Evolutionary conservation across 208 protist species (phyloP), one percentile per base, ranked within the genome.

Genomic region (Leishmania martiniquensis): DNA sequence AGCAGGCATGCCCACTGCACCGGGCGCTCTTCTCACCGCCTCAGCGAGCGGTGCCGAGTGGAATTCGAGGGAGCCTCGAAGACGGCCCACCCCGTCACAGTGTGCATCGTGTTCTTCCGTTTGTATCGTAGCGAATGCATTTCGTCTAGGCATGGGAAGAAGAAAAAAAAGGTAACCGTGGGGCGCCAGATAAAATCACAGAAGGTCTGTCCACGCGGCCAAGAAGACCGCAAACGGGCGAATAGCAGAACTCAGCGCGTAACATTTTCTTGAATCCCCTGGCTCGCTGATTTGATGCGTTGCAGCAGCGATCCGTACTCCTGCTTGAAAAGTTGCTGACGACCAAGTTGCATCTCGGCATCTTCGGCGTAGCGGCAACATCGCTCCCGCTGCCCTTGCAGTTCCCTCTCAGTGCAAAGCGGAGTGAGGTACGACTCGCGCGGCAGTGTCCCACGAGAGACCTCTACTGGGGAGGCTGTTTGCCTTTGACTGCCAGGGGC

Each of bases 221-320:
- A 20, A 22, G 51, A n/a, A 37, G 72, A 67, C 20, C 22, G 15
- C 22, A 45, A 37, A 29, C n/a, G 54, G 29, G 66, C 32, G 10
- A 20, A 34, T 9, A 22, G 32, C n/a, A 15, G 17, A 49, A 20
- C 0, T 80, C 62, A 84, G 25, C 80, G 81, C 52, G 81, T 82
- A 25, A 84, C 75, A 32, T 78, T 79, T 47, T 85, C 77, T 54
- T 87, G 87, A 47, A 95, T 95, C 17, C 84, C 80, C 62, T 79
- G 60, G 29, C 89, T 87, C 0, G 91, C 87, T 9, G 39, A 34
- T 32, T 73, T 75, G 34, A 95, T 85, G 37, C 89, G 79, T 32
- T 75, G 72, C 34, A 93, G 66, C 15, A 92, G 62, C 9, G 59
- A 32, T 34, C 81, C 84, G n/a, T 87, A 85, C 25, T 89, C 85